A percentile compares a stretch with the other conserved stretches of the same genome.
These are phyloP conservation scores for Cadophora luteo-olivacea DNA, from an alignment of 2,329 filamentous ascomycete genomes.

Conservation along the genomic window DNA sequence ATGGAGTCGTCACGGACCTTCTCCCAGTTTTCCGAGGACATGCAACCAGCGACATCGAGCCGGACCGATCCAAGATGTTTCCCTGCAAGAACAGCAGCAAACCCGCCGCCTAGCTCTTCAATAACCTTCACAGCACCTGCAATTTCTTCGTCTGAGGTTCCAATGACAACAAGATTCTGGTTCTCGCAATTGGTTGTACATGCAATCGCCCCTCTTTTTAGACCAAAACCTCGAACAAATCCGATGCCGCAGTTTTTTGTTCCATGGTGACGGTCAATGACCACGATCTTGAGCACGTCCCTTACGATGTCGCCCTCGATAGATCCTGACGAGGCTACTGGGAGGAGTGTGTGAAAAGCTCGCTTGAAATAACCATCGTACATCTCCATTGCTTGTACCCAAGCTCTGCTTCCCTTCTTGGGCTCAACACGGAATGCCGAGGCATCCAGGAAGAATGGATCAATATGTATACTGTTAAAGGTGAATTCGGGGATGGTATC, in stretches of 20 bases:
- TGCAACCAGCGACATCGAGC: slow-evolving; percentile 36
- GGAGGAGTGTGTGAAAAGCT: slow-evolving; percentile 36
- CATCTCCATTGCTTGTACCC: slow-evolving; percentile 40
- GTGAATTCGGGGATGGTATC: slow-evolving; percentile 34
- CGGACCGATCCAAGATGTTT: slow-evolving; percentile 29
- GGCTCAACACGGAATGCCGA: slow-evolving; percentile 27
- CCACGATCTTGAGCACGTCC: slow-evolving; percentile 40
- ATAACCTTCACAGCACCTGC: slow-evolving; percentile 32
- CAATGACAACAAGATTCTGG: slow-evolving; percentile 38
- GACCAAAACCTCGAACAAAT: slow-evolving; percentile 33
- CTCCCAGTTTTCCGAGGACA: slow-evolving; percentile 20
- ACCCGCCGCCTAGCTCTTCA: slow-evolving; percentile 29
- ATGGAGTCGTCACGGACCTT: slow-evolving; percentile 33
- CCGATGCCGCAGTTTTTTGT: slow-evolving; percentile 35
- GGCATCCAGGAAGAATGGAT: background rate
- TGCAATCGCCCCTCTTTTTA: slow-evolving; percentile 36
- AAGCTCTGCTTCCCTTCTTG: slow-evolving; percentile 24
- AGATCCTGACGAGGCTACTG: slow-evolving; percentile 41
- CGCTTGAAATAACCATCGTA: slow-evolving; percentile 41
- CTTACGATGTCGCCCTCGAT: slow-evolving; percentile 39
- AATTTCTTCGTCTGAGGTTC: slow-evolving; percentile 36
- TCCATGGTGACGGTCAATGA: slow-evolving; percentile 37
- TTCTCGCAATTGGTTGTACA: slow-evolving; percentile 41
- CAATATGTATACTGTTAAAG: slow-evolving; percentile 29
- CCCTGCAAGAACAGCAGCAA: slow-evolving; percentile 31